Percentiles rank a stretch among this genome's conserved stretches.
Evolutionary conservation across 2,329 filamentous ascomycete species (phyloP).

Genomic region (Cytospora schulzeri): DNA sequence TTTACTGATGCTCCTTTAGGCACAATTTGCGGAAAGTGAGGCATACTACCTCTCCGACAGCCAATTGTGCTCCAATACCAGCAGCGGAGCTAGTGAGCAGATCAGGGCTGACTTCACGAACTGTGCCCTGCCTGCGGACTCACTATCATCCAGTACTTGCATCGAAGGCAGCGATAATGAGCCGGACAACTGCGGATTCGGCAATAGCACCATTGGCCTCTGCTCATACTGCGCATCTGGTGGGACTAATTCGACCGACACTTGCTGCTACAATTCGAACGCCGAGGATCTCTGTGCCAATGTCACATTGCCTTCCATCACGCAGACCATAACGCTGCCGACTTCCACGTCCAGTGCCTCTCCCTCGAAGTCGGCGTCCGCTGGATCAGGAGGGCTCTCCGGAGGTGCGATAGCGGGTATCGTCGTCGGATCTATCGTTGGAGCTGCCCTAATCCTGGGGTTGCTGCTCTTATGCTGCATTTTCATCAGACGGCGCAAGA

Average conservation of each 20-base stretch:
- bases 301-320: slow-evolving; percentile 77
- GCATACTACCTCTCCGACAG: slow-evolving; percentile 77
- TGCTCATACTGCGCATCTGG: slow-evolving; percentile 85
- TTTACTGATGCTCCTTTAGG: slow-evolving; percentile 47
- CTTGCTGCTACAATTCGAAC: slow-evolving; percentile 85
- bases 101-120: slow-evolving; percentile 92
- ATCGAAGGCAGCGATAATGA: slow-evolving; percentile 80
- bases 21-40: slow-evolving; percentile 85
- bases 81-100: slow-evolving; percentile 67
- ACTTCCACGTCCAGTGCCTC: slow-evolving; percentile 49
- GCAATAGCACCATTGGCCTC: slow-evolving; percentile 69
- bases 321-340: slow-evolving; percentile 66
- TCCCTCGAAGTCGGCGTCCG: slow-evolving; percentile 39
- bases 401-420: slow-evolving; percentile 92
- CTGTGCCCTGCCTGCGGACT: slow-evolving; percentile 79
- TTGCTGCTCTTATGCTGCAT: slow-evolving; percentile 70
- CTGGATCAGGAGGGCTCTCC: slow-evolving; percentile 54
- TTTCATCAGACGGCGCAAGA: slow-evolving; percentile 50
- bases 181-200: slow-evolving; percentile 83
- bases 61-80: slow-evolving; percentile 69
- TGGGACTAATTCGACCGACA: slow-evolving; percentile 89
- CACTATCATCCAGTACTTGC: slow-evolving; percentile 73
- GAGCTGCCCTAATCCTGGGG: slow-evolving; percentile 67
- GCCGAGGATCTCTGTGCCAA: slow-evolving; percentile 72
- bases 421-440: slow-evolving; percentile 77